Percentiles rank a stretch among this genome's conserved stretches.
Evolutionary conservation across 2,329 filamentous ascomycete genomes (phyloP).

Genomic region (Venturia nashicola): DNA sequence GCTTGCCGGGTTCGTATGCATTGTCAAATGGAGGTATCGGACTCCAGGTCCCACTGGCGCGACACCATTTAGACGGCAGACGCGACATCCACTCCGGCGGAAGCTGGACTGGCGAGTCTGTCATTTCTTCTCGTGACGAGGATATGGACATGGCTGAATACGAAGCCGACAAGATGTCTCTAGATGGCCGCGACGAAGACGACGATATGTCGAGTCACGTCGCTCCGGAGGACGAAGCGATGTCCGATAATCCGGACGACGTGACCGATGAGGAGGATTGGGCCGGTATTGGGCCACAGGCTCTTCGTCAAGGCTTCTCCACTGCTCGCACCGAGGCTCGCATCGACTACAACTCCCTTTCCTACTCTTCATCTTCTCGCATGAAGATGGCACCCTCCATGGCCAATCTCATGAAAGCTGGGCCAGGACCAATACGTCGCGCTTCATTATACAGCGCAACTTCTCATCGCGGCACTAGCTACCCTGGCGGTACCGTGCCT

Average conservation of each 20-base stretch:
- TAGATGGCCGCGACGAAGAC: slow-evolving; percentile 56
- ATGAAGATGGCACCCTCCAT: not conserved
- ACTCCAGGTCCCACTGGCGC: slow-evolving; percentile 32
- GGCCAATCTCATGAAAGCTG: not conserved
- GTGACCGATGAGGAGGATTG: slow-evolving; percentile 94
- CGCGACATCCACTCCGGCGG: slow-evolving; percentile 36
- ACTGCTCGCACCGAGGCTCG: slow-evolving; percentile 10
- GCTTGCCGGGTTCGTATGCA: slow-evolving; percentile 33
- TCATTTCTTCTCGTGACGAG: slow-evolving; percentile 57
- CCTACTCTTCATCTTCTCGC: slow-evolving; percentile 15
- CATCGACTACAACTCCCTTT: slow-evolving; percentile 27
- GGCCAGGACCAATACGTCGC: not conserved
- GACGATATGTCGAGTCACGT: slow-evolving; percentile 65
- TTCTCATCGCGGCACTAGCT: slow-evolving; percentile 6
- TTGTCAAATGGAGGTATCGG: slow-evolving; percentile 28
- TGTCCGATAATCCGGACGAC: slow-evolving; percentile 65
- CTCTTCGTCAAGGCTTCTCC: slow-evolving; percentile 48
- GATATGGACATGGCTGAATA: slow-evolving; percentile 63
- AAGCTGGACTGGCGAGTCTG: slow-evolving; percentile 58
- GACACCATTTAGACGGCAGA: slow-evolving; percentile 11
- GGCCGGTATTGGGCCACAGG: slow-evolving; percentile 77
- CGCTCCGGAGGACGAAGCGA: slow-evolving; percentile 44
- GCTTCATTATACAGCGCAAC: not conserved
- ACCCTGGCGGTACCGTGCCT: slow-evolving; percentile 10
- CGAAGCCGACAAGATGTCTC: slow-evolving; percentile 92